These are phyloP conservation scores for Colletotrichum costaricense DNA, from an alignment of 2,329 filamentous ascomycete genomes.

Conservation along the genomic window DNA sequence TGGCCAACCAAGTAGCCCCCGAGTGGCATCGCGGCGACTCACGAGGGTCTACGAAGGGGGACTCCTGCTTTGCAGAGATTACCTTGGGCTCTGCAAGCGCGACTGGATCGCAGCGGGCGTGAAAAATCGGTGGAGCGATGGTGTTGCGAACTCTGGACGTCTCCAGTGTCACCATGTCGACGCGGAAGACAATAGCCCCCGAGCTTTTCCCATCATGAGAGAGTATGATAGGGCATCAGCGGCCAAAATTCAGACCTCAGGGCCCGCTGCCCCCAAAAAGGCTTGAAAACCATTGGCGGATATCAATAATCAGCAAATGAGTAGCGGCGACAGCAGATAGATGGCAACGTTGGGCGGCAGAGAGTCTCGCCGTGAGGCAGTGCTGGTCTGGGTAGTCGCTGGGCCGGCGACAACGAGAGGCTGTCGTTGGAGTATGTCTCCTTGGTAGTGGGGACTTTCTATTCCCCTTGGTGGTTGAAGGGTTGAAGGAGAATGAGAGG, in stretches of 20 bases:
- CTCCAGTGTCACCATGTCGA: slow-evolving; percentile 4
- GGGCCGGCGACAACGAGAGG: slow-evolving; percentile 45
- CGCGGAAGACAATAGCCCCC: neutral
- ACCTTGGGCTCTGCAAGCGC: slow-evolving; percentile 12
- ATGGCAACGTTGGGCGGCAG: slow-evolving; percentile 12
- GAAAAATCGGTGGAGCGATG: slow-evolving; percentile 8
- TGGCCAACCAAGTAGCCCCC: slow-evolving; percentile 33
- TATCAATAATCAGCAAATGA: neutral
- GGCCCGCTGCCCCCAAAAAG: neutral
- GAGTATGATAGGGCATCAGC: slow-evolving; percentile 12
- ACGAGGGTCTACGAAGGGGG: neutral
- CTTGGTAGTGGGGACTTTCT: neutral
- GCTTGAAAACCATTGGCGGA: neutral
- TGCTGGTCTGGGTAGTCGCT: slow-evolving; percentile 41
- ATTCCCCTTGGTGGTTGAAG: too few species aligned
- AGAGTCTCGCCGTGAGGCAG: slow-evolving; percentile 41
- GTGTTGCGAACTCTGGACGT: slow-evolving; percentile 22
- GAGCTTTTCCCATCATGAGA: neutral
- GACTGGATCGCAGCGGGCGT: slow-evolving; percentile 10
- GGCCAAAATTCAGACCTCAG: neutral
- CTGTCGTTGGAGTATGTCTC: slow-evolving; percentile 42
- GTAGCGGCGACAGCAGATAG: neutral
- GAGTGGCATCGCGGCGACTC: slow-evolving; percentile 33
- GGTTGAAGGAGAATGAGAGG: neutral
- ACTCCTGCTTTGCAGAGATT: slow-evolving; percentile 7